These are phyloP conservation scores for Solanum pennellii DNA, from an alignment of 257 asterid species.

Conservation along the genomic window DNA sequence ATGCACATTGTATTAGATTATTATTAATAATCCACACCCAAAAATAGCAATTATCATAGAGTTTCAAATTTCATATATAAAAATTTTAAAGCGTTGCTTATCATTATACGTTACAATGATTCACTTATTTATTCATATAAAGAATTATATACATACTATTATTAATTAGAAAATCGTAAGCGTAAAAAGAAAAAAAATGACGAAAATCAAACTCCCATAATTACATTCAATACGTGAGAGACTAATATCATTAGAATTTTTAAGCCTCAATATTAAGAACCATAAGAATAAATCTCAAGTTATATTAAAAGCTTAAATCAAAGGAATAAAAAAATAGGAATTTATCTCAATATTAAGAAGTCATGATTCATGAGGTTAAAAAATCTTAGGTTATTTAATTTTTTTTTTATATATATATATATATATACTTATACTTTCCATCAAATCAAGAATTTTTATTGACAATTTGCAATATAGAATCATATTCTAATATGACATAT, in stretches of 20 bases:
- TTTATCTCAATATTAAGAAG: neutral
- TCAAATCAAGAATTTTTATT: neutral
- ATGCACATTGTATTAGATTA: neutral
- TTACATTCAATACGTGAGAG: too few species aligned
- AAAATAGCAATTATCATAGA: neutral
- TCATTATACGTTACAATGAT: neutral
- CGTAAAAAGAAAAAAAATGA: too few species aligned
- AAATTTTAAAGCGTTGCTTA: accelerated
- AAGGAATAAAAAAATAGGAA: neutral
- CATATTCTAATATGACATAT: neutral
- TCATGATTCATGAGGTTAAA: neutral
- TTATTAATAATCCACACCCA: neutral
- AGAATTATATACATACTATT: too few species aligned
- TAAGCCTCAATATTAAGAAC: neutral
- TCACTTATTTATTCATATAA: neutral
- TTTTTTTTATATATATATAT: neutral
- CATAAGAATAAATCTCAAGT: neutral
- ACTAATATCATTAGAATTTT: neutral
- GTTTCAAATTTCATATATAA: neutral
- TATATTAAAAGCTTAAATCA: neutral
- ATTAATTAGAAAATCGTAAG: too few species aligned
- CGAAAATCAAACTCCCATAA: neutral
- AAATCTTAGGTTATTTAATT: neutral
- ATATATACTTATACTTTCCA: neutral
- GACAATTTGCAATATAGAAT: neutral